Percentiles rank a stretch among this genome's conserved stretches.
Evolutionary conservation across 257 asterid species (phyloP).

Genomic region (Solanum microdontum): DNA sequence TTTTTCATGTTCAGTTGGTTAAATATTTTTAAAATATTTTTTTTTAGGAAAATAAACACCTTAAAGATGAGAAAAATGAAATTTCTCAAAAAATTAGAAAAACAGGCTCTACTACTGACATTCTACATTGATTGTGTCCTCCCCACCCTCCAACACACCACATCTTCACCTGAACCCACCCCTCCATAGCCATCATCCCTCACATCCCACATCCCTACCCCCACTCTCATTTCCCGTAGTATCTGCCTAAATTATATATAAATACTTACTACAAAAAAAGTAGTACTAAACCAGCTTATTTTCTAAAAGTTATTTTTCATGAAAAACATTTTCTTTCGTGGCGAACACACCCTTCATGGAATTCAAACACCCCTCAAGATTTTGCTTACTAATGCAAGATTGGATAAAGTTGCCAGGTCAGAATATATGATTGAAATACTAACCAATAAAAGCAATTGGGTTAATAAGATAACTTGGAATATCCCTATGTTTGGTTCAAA

Average conservation of each 20-base stretch:
- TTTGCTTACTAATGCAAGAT: background rate
- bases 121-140: background rate
- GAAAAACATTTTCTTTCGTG: background rate
- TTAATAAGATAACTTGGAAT: background rate
- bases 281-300: too few relatives aligned
- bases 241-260: background rate
- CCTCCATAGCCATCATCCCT: too few relatives aligned
- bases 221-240: background rate
- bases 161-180: too few relatives aligned
- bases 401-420: background rate
- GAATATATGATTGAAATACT: background rate
- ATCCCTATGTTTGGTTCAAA: conserved; percentile 2
- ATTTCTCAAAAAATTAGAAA: too few relatives aligned
- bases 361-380: background rate
- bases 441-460: background rate
- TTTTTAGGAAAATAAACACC: too few relatives aligned
- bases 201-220: background rate
- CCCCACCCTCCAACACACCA: accelerated
- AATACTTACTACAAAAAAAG: accelerated
- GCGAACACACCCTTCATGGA: background rate
- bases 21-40: too few relatives aligned
- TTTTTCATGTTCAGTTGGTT: too few relatives aligned
- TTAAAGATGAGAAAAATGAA: too few relatives aligned
- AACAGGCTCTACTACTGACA: background rate
- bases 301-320: background rate